Conservation (phyloP, 2,329 filamentous ascomycete genomes). For the Calonectria henricotiae region DNA sequence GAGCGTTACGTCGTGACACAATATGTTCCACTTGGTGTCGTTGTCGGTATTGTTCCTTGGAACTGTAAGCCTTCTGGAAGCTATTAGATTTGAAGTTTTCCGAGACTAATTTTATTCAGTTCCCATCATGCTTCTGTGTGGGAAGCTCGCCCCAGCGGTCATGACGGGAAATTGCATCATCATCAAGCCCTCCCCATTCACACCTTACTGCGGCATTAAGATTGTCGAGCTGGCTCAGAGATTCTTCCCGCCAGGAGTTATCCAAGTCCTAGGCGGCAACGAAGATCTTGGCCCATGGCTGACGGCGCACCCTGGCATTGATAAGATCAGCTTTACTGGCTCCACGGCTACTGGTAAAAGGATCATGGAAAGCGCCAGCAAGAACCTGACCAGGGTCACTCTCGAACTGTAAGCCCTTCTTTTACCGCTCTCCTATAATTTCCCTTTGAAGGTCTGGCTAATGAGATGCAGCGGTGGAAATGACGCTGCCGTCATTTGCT, state of each 20-base stretch:
- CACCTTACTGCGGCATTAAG: conserved; percentile 73
- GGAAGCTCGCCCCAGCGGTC: conserved; percentile 69
- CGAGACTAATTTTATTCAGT: neutral
- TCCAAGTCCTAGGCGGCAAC: conserved; percentile 74
- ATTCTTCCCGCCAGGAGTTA: conserved; percentile 74
- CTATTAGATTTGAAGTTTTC: neutral
- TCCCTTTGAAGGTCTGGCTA: neutral
- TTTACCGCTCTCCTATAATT: neutral
- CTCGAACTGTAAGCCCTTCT: conserved; percentile 64
- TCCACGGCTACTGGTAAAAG: conserved; percentile 73
- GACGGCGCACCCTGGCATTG: conserved; percentile 71
- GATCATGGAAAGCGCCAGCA: conserved; percentile 69
- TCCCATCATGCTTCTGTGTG: conserved; percentile 1
- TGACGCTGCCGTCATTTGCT: conserved; percentile 43
- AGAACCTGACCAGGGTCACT: conserved; percentile 73
- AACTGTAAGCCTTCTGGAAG: conserved; percentile 8
- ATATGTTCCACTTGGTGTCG: conserved; percentile 29
- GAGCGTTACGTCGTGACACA: conserved; percentile 19
- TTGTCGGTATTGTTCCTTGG: conserved; percentile 33
- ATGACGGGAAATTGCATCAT: conserved; percentile 71
- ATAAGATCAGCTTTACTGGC: conserved; percentile 76
- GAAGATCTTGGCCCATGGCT: conserved; percentile 74
- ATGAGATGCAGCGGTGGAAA: conserved; percentile 32
- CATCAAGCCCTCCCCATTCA: conserved; percentile 71
- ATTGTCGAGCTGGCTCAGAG: conserved; percentile 70